Percentiles rank a stretch among this genome's conserved stretches.
phyloP scores from a whole-genome alignment of 2,329 filamentous ascomycete species.

The Fusarium nurragi region DNA sequence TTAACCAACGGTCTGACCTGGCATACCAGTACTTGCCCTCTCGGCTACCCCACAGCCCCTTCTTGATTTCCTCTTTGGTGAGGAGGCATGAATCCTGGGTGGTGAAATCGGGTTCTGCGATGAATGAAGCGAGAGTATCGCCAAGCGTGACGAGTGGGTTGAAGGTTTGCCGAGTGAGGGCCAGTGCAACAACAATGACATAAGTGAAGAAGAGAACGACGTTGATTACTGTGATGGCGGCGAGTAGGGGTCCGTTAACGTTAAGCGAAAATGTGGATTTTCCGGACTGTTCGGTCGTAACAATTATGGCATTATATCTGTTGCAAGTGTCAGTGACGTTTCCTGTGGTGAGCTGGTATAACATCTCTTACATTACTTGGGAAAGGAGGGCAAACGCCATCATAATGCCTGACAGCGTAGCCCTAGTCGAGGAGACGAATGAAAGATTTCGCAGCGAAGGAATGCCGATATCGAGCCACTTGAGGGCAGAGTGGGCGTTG shows the following conservation, averaged over 20 bases:
- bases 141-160: slow-evolving; percentile 60
- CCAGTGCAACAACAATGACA: slow-evolving; percentile 53
- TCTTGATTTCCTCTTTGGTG: slow-evolving; percentile 56
- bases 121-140: slow-evolving; percentile 62
- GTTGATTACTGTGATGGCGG: slow-evolving; percentile 52
- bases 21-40: slow-evolving; percentile 57
- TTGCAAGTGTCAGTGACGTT: slow-evolving; percentile 13
- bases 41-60: slow-evolving; percentile 55
- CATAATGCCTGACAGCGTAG: slow-evolving; percentile 51
- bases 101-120: slow-evolving; percentile 55
- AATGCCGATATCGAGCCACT: slow-evolving; percentile 64
- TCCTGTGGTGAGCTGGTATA: background rate
- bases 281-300: slow-evolving; percentile 46
- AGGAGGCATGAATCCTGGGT: slow-evolving; percentile 58
- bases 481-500: slow-evolving; percentile 55
- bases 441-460: slow-evolving; percentile 61
- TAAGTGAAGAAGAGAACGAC: slow-evolving; percentile 55
- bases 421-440: slow-evolving; percentile 54
- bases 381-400: slow-evolving; percentile 55
- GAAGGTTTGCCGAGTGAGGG: slow-evolving; percentile 49
- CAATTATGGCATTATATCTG: slow-evolving; percentile 64
- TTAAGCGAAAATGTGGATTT: slow-evolving; percentile 44
- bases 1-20: slow-evolving; percentile 56
- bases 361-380: slow-evolving; percentile 60
- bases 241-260: slow-evolving; percentile 54